These are phyloP conservation scores for Trichoderma sp. DNA, from an alignment of 2,329 filamentous ascomycete species.

Conservation along the genomic window DNA sequence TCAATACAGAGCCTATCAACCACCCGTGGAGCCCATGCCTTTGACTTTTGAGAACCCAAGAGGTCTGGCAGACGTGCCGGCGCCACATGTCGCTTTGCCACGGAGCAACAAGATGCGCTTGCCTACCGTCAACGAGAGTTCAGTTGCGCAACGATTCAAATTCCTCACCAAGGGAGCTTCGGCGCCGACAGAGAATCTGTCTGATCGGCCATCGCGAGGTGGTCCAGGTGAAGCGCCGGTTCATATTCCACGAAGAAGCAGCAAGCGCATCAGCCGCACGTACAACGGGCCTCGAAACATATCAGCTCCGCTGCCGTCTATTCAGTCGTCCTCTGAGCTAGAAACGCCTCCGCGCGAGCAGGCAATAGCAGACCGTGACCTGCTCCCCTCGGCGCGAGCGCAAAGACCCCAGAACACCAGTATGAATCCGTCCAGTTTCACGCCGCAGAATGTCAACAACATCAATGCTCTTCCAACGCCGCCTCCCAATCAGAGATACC, in stretches of 20 bases:
- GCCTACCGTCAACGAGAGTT: conserved; percentile 22
- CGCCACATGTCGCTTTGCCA: conserved; percentile 6
- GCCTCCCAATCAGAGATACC: conserved; percentile 32
- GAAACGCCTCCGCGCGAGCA: conserved; percentile 38
- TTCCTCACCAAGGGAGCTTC: conserved; percentile 41
- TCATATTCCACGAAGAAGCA: conserved; percentile 54
- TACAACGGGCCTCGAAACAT: conserved; percentile 23
- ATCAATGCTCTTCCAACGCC: conserved; percentile 40
- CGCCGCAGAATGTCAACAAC: conserved; percentile 23
- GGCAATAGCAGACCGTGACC: conserved; percentile 39
- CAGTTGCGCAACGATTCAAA: conserved; percentile 41
- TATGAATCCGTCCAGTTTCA: conserved; percentile 18
- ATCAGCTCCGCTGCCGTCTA: conserved; percentile 13
- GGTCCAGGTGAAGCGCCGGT: conserved; percentile 58
- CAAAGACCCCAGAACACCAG: conserved; percentile 31
- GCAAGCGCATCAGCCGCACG: conserved; percentile 42
- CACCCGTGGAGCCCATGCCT: conserved; percentile 25
- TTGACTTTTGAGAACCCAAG: conserved; percentile 4
- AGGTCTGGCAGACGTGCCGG: not conserved
- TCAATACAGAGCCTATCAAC: conserved; percentile 11
- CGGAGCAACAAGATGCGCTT: conserved; percentile 15
- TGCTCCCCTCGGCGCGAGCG: conserved; percentile 40
- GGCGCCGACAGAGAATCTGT: conserved; percentile 34
- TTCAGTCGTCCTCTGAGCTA: conserved; percentile 34
- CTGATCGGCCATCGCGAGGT: conserved; percentile 59